Percentiles rank a stretch among this genome's conserved stretches.
phyloP scores from a whole-genome alignment of 164 flowering plant species.

The Magnolia kwangsiensis region DNA sequence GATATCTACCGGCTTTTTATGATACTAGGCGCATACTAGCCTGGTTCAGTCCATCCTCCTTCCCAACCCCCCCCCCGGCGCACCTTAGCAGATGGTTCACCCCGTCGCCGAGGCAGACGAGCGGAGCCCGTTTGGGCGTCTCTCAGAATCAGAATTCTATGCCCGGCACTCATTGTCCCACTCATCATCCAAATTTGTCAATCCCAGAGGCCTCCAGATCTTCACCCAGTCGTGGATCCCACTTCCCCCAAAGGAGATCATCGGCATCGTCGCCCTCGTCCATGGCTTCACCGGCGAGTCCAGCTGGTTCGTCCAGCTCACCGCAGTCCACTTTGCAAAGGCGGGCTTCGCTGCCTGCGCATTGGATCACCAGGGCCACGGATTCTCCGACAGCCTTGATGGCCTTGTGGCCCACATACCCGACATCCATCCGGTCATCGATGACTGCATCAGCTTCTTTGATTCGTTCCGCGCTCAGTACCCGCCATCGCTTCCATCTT shows the following conservation, averaged over 20 bases:
- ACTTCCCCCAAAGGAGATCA: constrained; percentile 34
- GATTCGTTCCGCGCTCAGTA: constrained; percentile 46
- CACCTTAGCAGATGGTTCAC: constrained; percentile 39
- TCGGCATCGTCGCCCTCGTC: constrained; percentile 60
- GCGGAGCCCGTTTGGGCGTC: constrained; percentile 63
- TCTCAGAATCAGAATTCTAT: constrained; percentile 60
- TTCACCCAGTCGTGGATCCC: constrained; percentile 94
- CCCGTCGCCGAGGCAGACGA: constrained; percentile 76
- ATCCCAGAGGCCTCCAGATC: constrained; percentile 66
- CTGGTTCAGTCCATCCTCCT: background rate
- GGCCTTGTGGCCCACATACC: constrained; percentile 59
- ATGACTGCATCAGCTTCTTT: constrained; percentile 75
- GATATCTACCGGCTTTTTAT: background rate
- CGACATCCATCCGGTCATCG: constrained; percentile 76
- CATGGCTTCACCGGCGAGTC: constrained; percentile 93
- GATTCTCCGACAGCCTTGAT: constrained; percentile 73
- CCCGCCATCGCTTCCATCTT: constrained; percentile 55
- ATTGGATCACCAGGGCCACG: constrained; percentile 96
- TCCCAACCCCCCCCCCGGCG: background rate
- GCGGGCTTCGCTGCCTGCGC: constrained; percentile 78
- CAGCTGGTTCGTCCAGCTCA: constrained; percentile 77
- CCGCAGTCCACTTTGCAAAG: constrained; percentile 63
- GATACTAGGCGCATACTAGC: background rate
- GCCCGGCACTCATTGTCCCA: constrained; percentile 65
- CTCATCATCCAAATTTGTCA: constrained; percentile 58